These are phyloP conservation scores for Ustilago esculenta DNA, from an alignment of 1,284 basidiomycete genomes.

Conservation along the genomic window DNA sequence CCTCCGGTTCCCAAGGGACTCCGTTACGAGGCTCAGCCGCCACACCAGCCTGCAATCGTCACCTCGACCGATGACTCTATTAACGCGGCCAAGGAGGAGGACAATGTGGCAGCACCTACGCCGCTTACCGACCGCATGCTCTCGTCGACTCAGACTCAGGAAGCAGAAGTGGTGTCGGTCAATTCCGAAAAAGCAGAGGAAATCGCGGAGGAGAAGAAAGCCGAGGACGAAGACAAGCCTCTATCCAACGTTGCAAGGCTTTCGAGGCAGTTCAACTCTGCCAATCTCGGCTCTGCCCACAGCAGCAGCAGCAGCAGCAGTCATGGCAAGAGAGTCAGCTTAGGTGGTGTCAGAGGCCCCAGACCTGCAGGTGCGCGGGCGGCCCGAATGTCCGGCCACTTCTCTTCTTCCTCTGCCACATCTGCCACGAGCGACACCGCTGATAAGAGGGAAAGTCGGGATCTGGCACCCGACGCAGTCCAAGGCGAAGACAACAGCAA, in stretches of 20 bases:
- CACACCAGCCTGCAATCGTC: slow-evolving; percentile 9
- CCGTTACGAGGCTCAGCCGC: background rate
- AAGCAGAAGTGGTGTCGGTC: slow-evolving; percentile 28
- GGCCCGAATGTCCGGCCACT: slow-evolving; percentile 20
- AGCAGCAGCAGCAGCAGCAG: background rate
- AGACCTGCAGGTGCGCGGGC: slow-evolving; percentile 29
- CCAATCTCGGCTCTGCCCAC: background rate
- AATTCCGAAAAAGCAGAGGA: slow-evolving; percentile 31
- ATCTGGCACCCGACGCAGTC: background rate
- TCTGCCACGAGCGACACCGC: too few species aligned
- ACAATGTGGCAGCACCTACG: slow-evolving; percentile 56
- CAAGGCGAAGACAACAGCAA: background rate
- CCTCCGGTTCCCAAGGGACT: background rate
- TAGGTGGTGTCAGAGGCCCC: slow-evolving; percentile 21
- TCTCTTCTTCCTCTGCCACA: slow-evolving; percentile 2
- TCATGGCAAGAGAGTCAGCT: slow-evolving; percentile 3
- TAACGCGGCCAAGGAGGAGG: slow-evolving; percentile 59
- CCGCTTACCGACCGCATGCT: slow-evolving; percentile 67
- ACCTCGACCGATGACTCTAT: slow-evolving; percentile 58
- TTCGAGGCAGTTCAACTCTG: slow-evolving; percentile 47
- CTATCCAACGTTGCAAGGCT: slow-evolving; percentile 56
- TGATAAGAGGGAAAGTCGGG: too few species aligned
- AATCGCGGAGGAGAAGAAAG: slow-evolving; percentile 36
- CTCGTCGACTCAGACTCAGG: background rate
- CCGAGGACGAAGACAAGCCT: slow-evolving; percentile 22